Evolutionary conservation across 176 grass and related monocot species (phyloP).

Genomic region (Poa annua): DNA sequence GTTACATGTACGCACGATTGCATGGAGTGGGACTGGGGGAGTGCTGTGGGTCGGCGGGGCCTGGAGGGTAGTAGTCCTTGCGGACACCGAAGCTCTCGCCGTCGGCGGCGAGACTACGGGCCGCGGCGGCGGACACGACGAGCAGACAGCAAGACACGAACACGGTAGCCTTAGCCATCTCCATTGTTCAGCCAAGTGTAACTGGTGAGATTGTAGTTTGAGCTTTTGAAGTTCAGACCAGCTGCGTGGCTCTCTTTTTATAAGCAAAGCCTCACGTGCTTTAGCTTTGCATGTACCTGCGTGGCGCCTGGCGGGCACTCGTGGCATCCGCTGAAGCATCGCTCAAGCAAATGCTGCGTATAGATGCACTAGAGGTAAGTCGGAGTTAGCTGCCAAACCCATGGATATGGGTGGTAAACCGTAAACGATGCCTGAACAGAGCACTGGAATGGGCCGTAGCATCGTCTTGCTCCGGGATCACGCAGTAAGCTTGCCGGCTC

Average conservation of each 20-base stretch:
- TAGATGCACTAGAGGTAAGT: neutral
- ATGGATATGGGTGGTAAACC: too few species aligned
- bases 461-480: neutral
- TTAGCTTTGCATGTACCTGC: neutral
- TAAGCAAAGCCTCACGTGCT: neutral
- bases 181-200: neutral
- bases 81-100: constrained; percentile 32
- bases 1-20: neutral
- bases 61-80: constrained; percentile 45
- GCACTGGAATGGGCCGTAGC: neutral
- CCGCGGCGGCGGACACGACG: constrained; percentile 5
- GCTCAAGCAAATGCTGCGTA: neutral
- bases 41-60: constrained; percentile 8
- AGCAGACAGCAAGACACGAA: constrained; percentile 41
- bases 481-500: neutral
- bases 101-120: constrained; percentile 7
- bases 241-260: neutral
- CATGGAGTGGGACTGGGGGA: constrained; percentile 14
- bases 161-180: constrained; percentile 24
- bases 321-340: neutral
- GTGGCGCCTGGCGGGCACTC: too few species aligned
- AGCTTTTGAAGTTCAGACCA: neutral
- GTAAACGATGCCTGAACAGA: too few species aligned
- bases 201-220: neutral
- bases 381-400: neutral